Conservation (phyloP, 768 basidiomycete genomes). For the Cubamyces lactineus region DNA sequence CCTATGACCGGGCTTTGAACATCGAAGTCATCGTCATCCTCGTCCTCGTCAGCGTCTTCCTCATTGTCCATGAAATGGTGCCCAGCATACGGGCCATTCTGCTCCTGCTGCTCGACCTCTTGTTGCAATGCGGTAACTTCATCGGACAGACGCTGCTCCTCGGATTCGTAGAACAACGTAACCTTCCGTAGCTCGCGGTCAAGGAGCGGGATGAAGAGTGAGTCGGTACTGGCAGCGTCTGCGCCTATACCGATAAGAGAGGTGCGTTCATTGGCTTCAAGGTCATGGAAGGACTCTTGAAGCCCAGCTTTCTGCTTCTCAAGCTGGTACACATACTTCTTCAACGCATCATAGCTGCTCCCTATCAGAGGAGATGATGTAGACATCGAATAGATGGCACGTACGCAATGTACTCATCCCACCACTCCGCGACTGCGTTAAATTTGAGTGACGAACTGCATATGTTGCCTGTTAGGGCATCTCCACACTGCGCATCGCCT, state of each 20-base stretch:
- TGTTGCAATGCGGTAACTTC: conserved; percentile 63
- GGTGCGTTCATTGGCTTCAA: conserved; percentile 66
- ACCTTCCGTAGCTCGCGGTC: conserved; percentile 87
- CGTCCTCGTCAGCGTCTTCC: conserved; percentile 53
- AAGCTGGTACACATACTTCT: conserved; percentile 83
- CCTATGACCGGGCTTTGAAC: conserved; percentile 31
- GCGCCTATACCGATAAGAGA: conserved; percentile 49
- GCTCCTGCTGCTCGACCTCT: conserved; percentile 62
- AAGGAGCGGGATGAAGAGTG: conserved; percentile 70
- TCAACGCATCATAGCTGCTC: conserved; percentile 79
- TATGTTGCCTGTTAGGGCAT: background rate
- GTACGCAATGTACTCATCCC: conserved; percentile 88
- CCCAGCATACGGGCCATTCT: conserved; percentile 52
- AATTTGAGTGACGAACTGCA: conserved; percentile 83
- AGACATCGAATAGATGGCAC: conserved; percentile 34
- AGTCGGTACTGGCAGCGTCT: conserved; percentile 50
- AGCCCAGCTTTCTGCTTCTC: conserved; percentile 73
- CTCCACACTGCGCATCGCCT: background rate
- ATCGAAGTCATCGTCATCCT: conserved; percentile 52
- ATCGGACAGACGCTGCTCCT: conserved; percentile 71
- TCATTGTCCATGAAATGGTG: conserved; percentile 61
- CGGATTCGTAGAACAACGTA: conserved; percentile 71
- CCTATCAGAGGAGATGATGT: background rate
- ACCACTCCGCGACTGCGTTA: conserved; percentile 91
- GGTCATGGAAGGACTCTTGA: conserved; percentile 46